A percentile compares a stretch with the other conserved stretches of the same genome.
Conservation (phyloP, 139 green algal species). For the Closterium sp. region DNA sequence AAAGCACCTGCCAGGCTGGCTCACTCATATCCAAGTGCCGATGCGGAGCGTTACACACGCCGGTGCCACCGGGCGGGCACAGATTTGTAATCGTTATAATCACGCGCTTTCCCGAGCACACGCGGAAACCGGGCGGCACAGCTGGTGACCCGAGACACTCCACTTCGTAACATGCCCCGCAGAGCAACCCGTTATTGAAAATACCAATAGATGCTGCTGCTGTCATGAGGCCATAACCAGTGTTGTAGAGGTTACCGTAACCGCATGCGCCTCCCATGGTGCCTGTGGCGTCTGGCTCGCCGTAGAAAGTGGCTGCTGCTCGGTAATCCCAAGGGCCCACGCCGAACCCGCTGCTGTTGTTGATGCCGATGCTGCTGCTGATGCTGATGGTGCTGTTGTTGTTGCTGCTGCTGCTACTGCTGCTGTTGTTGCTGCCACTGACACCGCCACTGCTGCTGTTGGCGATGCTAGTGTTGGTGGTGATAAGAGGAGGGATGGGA, state of each 20-base stretch:
- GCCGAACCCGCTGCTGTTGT: not conserved
- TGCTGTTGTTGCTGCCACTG: no score
- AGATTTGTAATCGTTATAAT: constrained; percentile 40
- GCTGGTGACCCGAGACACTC: not conserved
- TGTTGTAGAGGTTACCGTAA: constrained; percentile 37
- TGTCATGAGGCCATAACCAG: constrained; percentile 18
- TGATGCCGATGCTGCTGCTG: not conserved
- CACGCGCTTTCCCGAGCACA: not conserved
- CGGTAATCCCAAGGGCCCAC: not conserved
- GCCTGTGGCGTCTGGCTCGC: constrained; percentile 4
- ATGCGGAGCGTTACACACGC: constrained; percentile 12
- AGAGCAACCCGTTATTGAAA: constrained; percentile 25
- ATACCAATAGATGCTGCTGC: constrained; percentile 22
- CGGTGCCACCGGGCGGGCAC: constrained; percentile 10
- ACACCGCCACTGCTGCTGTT: not conserved
- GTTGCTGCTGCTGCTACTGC: not conserved
- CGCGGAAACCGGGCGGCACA: not conserved
- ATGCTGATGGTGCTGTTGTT: not conserved
- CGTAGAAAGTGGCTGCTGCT: constrained; percentile 33
- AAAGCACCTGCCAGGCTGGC: constrained; percentile 5
- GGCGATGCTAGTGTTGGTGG: not conserved
- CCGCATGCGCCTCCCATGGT: constrained; percentile 44
- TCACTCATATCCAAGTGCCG: constrained; percentile 22
- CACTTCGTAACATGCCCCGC: constrained; percentile 29
- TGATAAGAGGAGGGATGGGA: not conserved